phyloP scores from a whole-genome alignment of 1,284 basidiomycete species.

The Megacollybia platyphylla region DNA sequence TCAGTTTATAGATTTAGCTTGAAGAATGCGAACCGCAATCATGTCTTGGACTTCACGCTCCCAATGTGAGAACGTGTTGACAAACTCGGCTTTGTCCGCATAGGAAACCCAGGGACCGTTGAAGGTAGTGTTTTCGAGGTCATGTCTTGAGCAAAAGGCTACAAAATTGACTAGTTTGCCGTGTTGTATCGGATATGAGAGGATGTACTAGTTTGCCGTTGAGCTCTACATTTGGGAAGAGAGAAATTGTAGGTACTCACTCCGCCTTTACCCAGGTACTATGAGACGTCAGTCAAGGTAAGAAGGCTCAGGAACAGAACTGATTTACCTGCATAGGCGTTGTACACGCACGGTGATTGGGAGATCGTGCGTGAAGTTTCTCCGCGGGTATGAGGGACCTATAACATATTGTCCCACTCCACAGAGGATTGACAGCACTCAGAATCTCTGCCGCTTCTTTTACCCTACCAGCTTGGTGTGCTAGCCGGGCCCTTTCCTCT shows the following conservation, averaged over 20 bases:
- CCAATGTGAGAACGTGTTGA: slow-evolving; percentile 16
- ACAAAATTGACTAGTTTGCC: slow-evolving; percentile 18
- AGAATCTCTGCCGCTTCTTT: slow-evolving; percentile 9
- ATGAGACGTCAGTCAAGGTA: slow-evolving; percentile 1
- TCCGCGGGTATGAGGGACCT: slow-evolving; percentile 23
- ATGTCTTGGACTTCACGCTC: slow-evolving; percentile 22
- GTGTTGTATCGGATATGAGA: slow-evolving; percentile 15
- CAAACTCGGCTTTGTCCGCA: slow-evolving; percentile 16
- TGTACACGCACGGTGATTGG: slow-evolving; percentile 19
- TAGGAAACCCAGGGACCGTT: slow-evolving; percentile 19
- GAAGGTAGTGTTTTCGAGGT: slow-evolving; percentile 19
- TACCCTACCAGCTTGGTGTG: slow-evolving; percentile 6
- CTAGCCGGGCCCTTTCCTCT: slow-evolving; percentile 13
- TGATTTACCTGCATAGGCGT: slow-evolving; percentile 14
- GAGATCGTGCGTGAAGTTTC: slow-evolving; percentile 17
- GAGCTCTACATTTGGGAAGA: neutral
- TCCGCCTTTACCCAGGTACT: slow-evolving; percentile 24
- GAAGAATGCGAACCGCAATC: slow-evolving; percentile 14
- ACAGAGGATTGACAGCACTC: slow-evolving; percentile 20
- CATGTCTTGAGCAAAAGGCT: slow-evolving; percentile 15
- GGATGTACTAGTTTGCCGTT: slow-evolving; percentile 11
- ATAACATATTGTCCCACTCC: slow-evolving; percentile 29
- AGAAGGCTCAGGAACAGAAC: slow-evolving; percentile 1
- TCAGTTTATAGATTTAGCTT: neutral
- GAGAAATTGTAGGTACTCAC: slow-evolving; percentile 11